A percentile compares a stretch with the other conserved stretches of the same genome.
Conservation (phyloP, 345 rosid species). For the Microthlaspi erraticum region DNA sequence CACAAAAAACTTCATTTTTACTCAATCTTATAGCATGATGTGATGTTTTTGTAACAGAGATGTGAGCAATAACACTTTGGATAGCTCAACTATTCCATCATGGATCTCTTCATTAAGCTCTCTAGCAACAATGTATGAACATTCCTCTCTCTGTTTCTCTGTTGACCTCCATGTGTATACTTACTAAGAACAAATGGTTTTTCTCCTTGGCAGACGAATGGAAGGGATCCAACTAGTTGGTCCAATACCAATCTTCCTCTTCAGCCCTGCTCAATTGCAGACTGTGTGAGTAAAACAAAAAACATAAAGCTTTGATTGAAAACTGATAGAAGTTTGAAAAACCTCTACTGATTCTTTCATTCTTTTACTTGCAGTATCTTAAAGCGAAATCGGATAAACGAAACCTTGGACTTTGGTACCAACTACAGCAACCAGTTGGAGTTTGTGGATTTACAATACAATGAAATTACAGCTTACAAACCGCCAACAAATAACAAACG, state of each 20-base stretch:
- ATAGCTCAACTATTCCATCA: slow-evolving; percentile 53
- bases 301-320: not conserved
- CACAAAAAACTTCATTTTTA: not conserved
- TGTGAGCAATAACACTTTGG: slow-evolving; percentile 76
- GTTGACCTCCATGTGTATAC: slow-evolving; percentile 3
- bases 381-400: slow-evolving; percentile 56
- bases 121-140: slow-evolving; percentile 74
- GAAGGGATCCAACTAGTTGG: slow-evolving; percentile 59
- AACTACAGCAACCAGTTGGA: slow-evolving; percentile 51
- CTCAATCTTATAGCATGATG: slow-evolving; percentile 9
- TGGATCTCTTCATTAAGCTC: slow-evolving; percentile 60
- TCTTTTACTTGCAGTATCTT: slow-evolving; percentile 48
- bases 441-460: slow-evolving; percentile 60
- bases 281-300: slow-evolving; percentile 60
- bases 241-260: slow-evolving; percentile 56
- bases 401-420: slow-evolving; percentile 59
- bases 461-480: slow-evolving; percentile 47
- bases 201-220: slow-evolving; percentile 60
- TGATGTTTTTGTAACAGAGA: slow-evolving; percentile 56
- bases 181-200: slow-evolving; percentile 14
- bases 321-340: not conserved
- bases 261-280: slow-evolving; percentile 62
- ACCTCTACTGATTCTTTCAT: not conserved
- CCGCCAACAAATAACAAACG: slow-evolving; percentile 17
- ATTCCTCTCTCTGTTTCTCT: slow-evolving; percentile 24